Base-by-base conservation (phyloP, 345 rosid genomes). In the Lenwebbia sp. region DNA sequence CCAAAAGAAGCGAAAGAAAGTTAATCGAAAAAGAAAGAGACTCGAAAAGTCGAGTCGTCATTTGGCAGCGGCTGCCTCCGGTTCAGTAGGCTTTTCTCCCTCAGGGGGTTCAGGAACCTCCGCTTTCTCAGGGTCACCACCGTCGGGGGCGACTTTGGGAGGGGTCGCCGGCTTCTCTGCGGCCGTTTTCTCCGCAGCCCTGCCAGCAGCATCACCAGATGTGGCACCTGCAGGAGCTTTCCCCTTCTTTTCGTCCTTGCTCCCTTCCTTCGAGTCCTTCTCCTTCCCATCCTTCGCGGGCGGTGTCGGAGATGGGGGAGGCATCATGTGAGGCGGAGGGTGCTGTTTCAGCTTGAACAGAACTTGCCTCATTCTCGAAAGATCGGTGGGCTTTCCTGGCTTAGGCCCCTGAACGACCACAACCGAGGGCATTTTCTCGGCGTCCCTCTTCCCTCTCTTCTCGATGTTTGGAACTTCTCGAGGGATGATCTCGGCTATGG, bases 271-370 rank as follows among this genome's bases (percentile, higher is more conserved):
- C 17, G 87, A 76, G 41, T 90, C 90, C 1, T 41, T 84, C 22
- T 89, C 89, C 17, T 92, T 90, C 1, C 21, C 93, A 54, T 55
- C 92, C 62, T 94, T 91, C 3, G 86, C 91, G 57, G 92, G 82
- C 25, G 94, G 91, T 1, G 95, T 93, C 10, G 94, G 94, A 12
- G 93, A 88, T 0, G 95, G 94, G 11, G 96, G 93, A 41, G 98
- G 99, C 95, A 93, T 92, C 99, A 96, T 95, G 88, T 94, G 98
- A n/a, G 95, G 88, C 6, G 98, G 99, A 65, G 98, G 99, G 83
- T 90, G 92, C 86, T 94, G 94, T 89, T 96, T 95, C 76, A 97
- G 94, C 92, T 93, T 96, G 88, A 89, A 51, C 88, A 94, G 92
- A 51, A 96, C 89, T 86, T 98, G 99, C 88, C 98, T 93, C 98